phyloP scores from a whole-genome alignment of 805 yeast genomes.

The Metschnikowia cerradonensis region DNA sequence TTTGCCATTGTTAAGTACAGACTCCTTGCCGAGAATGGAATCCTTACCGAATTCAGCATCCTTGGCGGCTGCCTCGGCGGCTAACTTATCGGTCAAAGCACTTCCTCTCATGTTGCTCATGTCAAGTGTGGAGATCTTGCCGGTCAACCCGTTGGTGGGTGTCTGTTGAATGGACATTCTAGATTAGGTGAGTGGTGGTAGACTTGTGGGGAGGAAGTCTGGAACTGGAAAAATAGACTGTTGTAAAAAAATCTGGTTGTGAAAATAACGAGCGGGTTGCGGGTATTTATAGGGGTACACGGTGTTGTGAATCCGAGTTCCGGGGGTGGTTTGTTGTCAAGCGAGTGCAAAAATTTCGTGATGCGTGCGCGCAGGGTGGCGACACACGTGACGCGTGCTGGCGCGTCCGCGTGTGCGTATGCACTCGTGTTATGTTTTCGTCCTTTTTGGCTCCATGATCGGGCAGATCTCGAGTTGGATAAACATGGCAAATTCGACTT shows the following conservation, averaged over 20 bases:
- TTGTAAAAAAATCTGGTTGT: neutral
- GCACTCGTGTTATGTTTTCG: neutral
- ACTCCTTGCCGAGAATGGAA: constrained; percentile 18
- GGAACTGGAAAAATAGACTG: no score
- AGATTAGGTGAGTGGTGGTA: no score
- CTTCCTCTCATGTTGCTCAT: constrained; percentile 30
- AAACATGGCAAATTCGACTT: no score
- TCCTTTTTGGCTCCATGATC: no score
- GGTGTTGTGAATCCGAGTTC: constrained; percentile 11
- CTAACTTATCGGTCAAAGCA: constrained; percentile 41
- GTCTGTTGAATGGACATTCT: constrained; percentile 36
- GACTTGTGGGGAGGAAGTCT: no score
- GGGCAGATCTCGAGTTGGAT: no score
- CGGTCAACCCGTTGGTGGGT: constrained; percentile 45
- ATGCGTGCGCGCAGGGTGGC: constrained; percentile 4
- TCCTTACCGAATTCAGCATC: constrained; percentile 15
- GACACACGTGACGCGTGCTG: constrained; percentile 5
- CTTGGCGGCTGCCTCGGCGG: constrained; percentile 29
- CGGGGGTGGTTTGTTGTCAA: constrained; percentile 10
- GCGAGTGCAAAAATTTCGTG: constrained; percentile 8
- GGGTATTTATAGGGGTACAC: constrained; percentile 11
- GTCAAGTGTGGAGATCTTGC: constrained; percentile 39
- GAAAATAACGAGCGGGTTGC: neutral
- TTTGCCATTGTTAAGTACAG: constrained; percentile 2
- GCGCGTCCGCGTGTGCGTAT: constrained; percentile 11